Evolutionary conservation across 2,329 filamentous ascomycete genomes (phyloP).

Genomic region (Byssochlamys sp.): DNA sequence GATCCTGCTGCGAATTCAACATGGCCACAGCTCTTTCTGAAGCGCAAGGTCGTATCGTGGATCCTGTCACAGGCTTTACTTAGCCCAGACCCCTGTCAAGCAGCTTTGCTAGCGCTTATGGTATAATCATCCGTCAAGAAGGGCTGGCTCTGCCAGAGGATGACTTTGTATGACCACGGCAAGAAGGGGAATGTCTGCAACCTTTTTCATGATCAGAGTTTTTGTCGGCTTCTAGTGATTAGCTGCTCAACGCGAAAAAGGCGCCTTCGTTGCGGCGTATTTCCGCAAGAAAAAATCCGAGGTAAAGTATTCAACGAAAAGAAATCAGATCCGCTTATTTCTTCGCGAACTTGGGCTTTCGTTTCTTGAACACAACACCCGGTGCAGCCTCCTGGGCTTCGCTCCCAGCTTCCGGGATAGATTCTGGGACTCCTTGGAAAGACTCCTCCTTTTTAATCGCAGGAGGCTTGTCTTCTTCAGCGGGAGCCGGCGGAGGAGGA

Average conservation of each 20-base stretch:
- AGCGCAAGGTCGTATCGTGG: not conserved
- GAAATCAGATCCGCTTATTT: slow-evolving; percentile 17
- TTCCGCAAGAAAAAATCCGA: not conserved
- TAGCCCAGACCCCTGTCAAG: not conserved
- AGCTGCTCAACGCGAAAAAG: not conserved
- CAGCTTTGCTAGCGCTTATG: not conserved
- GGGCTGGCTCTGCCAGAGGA: not conserved
- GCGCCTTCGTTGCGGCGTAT: not conserved
- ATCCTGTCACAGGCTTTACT: not conserved
- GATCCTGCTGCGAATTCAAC: not conserved
- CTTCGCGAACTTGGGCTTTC: slow-evolving; percentile 37
- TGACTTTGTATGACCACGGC: not conserved
- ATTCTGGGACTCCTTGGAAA: slow-evolving; percentile 3
- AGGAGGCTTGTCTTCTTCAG: slow-evolving; percentile 6
- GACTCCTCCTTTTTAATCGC: slow-evolving; percentile 21
- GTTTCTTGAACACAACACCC: slow-evolving; percentile 40
- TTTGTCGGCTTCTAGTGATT: not conserved
- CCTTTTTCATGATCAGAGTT: not conserved
- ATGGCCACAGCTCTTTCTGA: not conserved
- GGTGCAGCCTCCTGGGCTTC: slow-evolving; percentile 15
- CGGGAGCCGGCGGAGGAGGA: slow-evolving; percentile 2
- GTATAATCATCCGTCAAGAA: not conserved
- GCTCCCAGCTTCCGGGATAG: slow-evolving; percentile 4
- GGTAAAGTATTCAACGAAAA: not conserved
- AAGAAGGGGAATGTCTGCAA: not conserved